Evolutionary conservation across 495 filamentous ascomycete species (phyloP).

Genomic region (Immersiella caudata): DNA sequence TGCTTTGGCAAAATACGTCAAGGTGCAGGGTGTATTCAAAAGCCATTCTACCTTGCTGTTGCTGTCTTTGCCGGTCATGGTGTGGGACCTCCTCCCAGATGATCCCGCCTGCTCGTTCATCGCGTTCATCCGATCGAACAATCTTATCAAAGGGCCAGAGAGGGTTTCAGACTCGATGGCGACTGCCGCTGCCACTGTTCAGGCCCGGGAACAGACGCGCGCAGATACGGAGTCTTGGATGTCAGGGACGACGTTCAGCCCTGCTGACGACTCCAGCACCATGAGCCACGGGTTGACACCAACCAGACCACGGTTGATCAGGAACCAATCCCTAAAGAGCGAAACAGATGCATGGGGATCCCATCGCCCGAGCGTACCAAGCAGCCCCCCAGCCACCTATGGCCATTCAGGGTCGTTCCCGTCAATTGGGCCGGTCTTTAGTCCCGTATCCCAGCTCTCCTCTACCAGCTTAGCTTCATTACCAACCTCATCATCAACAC

Average conservation of each 20-base stretch:
- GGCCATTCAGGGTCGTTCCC: background rate
- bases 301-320: slow-evolving; percentile 5
- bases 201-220: slow-evolving; percentile 11
- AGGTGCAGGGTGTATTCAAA: slow-evolving; percentile 57
- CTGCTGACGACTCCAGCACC: slow-evolving; percentile 18
- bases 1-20: slow-evolving; percentile 52
- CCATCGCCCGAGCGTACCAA: background rate
- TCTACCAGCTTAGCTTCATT: slow-evolving; percentile 7
- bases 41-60: slow-evolving; percentile 55
- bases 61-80: slow-evolving; percentile 52
- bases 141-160: slow-evolving; percentile 31
- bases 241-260: slow-evolving; percentile 35
- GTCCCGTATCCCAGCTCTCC: slow-evolving; percentile 9
- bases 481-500: slow-evolving; percentile 20
- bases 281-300: background rate
- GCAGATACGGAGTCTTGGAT: slow-evolving; percentile 36
- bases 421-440: background rate
- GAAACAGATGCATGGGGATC: slow-evolving; percentile 14
- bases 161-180: background rate
- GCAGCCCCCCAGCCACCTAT: background rate
- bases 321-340: slow-evolving; percentile 13
- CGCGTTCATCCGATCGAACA: slow-evolving; percentile 55
- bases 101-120: slow-evolving; percentile 55
- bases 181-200: background rate
- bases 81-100: slow-evolving; percentile 57